Conservation (phyloP, 2,329 filamentous ascomycete genomes). For the Coniochaeta sp. region DNA sequence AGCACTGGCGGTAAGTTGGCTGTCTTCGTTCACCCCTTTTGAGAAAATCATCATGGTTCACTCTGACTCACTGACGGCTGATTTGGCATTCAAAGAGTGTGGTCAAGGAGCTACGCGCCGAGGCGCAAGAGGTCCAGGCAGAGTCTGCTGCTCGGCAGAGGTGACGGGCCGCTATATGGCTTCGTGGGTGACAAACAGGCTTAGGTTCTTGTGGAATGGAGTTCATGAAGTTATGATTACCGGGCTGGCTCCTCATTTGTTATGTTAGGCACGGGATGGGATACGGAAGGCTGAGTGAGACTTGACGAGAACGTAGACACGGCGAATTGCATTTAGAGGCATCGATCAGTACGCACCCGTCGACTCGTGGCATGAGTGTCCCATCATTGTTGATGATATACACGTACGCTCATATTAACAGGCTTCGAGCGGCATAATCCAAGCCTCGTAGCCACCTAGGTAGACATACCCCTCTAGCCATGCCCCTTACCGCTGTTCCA, state of each 20-base stretch:
- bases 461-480: background rate
- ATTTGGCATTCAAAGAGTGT: too few species aligned
- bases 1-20: conserved; percentile 74
- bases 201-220: background rate
- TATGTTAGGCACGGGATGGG: background rate
- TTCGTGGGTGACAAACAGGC: background rate
- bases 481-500: background rate
- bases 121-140: conserved; percentile 43
- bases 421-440: background rate
- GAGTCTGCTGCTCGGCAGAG: conserved; percentile 23
- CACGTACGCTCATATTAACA: background rate
- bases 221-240: background rate
- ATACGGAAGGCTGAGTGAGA: background rate
- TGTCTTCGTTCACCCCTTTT: too few species aligned
- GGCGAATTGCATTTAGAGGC: too few species aligned
- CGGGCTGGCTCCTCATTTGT: background rate
- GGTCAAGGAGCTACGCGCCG: conserved; percentile 51
- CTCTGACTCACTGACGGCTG: background rate
- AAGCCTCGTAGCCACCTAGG: background rate
- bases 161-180: conserved; percentile 7
- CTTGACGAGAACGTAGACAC: too few species aligned
- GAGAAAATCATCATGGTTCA: too few species aligned
- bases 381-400: too few species aligned
- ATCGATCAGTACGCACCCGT: too few species aligned
- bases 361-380: too few species aligned